Conservation (phyloP, 345 rosid species). For the Reutealis trisperma region DNA sequence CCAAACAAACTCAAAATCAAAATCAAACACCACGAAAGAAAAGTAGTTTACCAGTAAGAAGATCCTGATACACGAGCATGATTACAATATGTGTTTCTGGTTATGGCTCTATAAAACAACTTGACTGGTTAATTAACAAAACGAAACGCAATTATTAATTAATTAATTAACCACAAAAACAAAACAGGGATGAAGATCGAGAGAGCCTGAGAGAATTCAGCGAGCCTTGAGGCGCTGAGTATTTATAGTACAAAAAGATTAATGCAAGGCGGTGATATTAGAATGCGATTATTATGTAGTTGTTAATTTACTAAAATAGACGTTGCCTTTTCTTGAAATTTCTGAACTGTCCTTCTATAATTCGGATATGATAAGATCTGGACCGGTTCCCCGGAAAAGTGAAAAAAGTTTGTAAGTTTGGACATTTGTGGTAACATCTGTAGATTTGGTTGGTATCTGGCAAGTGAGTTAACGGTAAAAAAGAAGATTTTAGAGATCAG, state of each 20-base stretch:
- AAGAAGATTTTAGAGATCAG: no score
- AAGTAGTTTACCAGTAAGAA: constrained; percentile 3
- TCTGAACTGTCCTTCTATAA: neutral
- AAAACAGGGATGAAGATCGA: neutral
- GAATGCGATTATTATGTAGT: no score
- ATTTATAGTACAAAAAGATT: neutral
- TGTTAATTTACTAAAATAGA: neutral
- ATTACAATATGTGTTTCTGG: neutral
- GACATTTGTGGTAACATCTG: no score
- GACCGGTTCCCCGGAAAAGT: no score
- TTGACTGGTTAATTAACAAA: neutral
- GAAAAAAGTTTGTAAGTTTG: no score
- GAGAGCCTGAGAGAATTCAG: neutral
- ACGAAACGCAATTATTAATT: no score
- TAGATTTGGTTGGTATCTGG: no score
- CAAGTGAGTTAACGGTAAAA: no score
- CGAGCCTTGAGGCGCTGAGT: neutral
- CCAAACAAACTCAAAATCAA: neutral
- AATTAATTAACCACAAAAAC: neutral
- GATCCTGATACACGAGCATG: constrained; percentile 27
- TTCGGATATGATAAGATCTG: no score
- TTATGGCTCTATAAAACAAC: neutral
- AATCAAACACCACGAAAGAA: neutral
- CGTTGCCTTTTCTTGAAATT: neutral
- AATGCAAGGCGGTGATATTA: neutral